Conservation (phyloP, 768 basidiomycete species). For the Rhizopogon vinicolor region DNA sequence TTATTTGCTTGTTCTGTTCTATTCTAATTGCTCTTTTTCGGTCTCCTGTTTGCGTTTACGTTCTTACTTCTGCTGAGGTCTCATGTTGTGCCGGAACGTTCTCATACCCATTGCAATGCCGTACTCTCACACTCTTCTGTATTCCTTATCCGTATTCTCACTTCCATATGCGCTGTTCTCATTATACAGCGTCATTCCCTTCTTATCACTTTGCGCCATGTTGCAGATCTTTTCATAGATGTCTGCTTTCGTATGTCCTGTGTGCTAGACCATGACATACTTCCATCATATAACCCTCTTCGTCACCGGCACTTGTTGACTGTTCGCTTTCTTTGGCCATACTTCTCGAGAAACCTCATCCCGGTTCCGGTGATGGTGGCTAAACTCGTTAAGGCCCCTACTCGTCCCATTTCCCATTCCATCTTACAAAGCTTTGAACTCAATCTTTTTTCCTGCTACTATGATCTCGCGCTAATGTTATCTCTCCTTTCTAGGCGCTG, state of each 20-base stretch:
- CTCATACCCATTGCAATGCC: neutral
- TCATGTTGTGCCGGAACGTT: neutral
- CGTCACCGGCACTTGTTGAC: neutral
- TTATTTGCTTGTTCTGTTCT: neutral
- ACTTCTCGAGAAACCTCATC: neutral
- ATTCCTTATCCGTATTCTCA: neutral
- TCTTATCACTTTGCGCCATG: neutral
- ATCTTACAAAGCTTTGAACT: neutral
- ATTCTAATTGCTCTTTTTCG: neutral
- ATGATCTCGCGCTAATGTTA: neutral
- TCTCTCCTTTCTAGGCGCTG: neutral
- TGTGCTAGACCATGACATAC: neutral
- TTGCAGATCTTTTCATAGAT: neutral
- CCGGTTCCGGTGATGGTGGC: neutral
- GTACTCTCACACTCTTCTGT: neutral
- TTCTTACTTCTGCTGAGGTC: neutral
- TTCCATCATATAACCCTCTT: neutral
- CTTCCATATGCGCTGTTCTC: neutral
- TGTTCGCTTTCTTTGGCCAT: neutral
- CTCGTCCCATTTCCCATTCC: neutral
- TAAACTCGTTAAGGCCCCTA: neutral
- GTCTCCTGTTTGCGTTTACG: neutral
- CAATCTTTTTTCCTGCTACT: neutral
- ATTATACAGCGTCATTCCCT: neutral
- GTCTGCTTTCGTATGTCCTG: neutral